phyloP scores from a whole-genome alignment of 352 stramenopile species.

The Elongisporangium prolatum region DNA sequence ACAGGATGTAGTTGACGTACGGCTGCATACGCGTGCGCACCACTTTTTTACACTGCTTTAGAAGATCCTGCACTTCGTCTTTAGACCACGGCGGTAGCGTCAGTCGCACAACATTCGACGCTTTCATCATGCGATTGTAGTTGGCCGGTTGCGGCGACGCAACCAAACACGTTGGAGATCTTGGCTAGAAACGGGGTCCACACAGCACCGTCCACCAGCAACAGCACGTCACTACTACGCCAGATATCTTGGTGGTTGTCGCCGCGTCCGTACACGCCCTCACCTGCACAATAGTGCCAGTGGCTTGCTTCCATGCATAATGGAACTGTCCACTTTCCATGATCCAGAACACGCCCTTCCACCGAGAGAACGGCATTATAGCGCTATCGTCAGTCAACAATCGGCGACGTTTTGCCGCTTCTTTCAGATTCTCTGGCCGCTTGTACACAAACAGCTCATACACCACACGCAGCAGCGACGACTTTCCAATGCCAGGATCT shows the following conservation, averaged over 20 bases:
- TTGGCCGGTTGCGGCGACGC: neutral
- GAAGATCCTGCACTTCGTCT: neutral
- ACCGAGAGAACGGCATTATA: neutral
- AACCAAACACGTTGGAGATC: neutral
- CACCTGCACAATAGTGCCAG: neutral
- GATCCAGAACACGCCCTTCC: neutral
- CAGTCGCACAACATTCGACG: neutral
- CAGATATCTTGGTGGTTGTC: neutral
- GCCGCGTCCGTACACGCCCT: neutral
- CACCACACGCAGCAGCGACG: slow-evolving; percentile 8
- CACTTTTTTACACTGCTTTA: neutral
- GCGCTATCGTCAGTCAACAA: neutral
- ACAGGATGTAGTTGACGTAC: neutral
- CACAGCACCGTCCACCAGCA: neutral
- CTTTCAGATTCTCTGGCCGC: neutral
- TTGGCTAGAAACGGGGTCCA: neutral
- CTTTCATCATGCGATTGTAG: neutral
- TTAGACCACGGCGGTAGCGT: neutral
- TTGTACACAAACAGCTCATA: slow-evolving; percentile 6
- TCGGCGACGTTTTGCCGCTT: too few species aligned
- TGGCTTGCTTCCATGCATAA: neutral
- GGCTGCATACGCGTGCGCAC: neutral
- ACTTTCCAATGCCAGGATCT: slow-evolving; percentile 8
- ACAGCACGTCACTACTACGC: neutral
- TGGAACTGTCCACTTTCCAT: neutral